phyloP scores from a whole-genome alignment of 371 early-diverging fungal species.

The Circinella umbellata region DNA sequence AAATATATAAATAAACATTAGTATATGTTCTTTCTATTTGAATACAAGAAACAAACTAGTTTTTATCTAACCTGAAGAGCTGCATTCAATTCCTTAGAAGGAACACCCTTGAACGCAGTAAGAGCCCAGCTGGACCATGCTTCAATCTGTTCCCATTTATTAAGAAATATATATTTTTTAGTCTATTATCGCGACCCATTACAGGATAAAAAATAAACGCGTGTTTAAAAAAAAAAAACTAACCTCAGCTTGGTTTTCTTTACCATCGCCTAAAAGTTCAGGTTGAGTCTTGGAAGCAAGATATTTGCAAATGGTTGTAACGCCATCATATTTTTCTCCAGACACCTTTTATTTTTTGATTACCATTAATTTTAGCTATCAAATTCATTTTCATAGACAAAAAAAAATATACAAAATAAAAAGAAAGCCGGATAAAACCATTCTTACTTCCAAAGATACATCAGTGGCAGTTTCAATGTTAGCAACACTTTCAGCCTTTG shows the following conservation, averaged over 20 bases:
- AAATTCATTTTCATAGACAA: no score
- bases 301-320: constrained; percentile 56
- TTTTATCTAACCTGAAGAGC: constrained; percentile 37
- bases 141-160: constrained; percentile 40
- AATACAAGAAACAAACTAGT: no score
- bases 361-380: neutral
- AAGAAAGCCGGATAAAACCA: no score
- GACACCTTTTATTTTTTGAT: constrained; percentile 31
- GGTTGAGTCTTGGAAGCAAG: constrained; percentile 54
- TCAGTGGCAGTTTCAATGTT: constrained; percentile 32
- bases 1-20: neutral
- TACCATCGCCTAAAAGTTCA: constrained; percentile 57
- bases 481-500: constrained; percentile 33
- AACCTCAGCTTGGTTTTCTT: constrained; percentile 61
- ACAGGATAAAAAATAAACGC: no score
- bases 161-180: neutral
- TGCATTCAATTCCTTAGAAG: constrained; percentile 47
- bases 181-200: no score
- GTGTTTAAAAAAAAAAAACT: constrained; percentile 19
- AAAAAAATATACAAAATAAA: neutral
- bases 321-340: constrained; percentile 54
- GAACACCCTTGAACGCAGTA: constrained; percentile 36
- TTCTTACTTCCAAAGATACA: constrained; percentile 37
- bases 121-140: constrained; percentile 48
- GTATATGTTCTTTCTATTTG: neutral